These are phyloP conservation scores for Hyphodiscus sp. DNA, from an alignment of 2,329 filamentous ascomycete species.

Conservation along the genomic window DNA sequence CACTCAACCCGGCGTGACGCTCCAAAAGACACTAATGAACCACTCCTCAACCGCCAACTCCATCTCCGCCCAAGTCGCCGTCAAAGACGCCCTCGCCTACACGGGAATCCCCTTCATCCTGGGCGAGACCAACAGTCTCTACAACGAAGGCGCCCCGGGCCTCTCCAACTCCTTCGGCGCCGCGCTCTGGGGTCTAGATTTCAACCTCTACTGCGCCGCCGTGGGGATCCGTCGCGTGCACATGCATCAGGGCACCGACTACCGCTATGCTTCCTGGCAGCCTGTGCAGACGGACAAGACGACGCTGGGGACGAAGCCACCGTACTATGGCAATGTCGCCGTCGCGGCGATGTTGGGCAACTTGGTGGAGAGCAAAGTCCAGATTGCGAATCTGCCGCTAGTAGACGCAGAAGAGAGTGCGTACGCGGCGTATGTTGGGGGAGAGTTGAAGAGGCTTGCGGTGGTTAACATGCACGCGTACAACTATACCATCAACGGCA, in stretches of 20 bases:
- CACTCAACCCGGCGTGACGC: slow-evolving; percentile 51
- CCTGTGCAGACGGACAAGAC: slow-evolving; percentile 45
- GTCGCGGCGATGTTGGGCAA: slow-evolving; percentile 50
- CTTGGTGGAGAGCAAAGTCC: slow-evolving; percentile 31
- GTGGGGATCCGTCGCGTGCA: slow-evolving; percentile 51
- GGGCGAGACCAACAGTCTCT: slow-evolving; percentile 52
- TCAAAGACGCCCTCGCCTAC: slow-evolving; percentile 29
- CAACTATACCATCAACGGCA: slow-evolving; percentile 48
- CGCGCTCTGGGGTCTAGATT: slow-evolving; percentile 58
- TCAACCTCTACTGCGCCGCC: slow-evolving; percentile 51
- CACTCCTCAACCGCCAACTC: slow-evolving; percentile 46
- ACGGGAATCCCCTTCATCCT: slow-evolving; percentile 26
- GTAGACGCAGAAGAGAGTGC: slow-evolving; percentile 37
- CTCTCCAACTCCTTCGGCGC: slow-evolving; percentile 60
- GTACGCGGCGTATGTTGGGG: slow-evolving; percentile 48
- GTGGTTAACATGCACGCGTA: slow-evolving; percentile 53
- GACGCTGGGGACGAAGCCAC: slow-evolving; percentile 50
- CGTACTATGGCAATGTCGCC: slow-evolving; percentile 57
- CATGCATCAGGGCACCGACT: slow-evolving; percentile 60
- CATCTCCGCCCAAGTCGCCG: slow-evolving; percentile 35
- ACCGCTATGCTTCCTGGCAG: slow-evolving; percentile 56
- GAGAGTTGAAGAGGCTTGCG: slow-evolving; percentile 40
- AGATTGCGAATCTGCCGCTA: slow-evolving; percentile 43
- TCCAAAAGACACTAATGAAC: slow-evolving; percentile 58
- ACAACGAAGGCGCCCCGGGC: slow-evolving; percentile 53